Conservation (phyloP, 2,329 filamentous ascomycete genomes). For the Sporothrix variecibatus region DNA sequence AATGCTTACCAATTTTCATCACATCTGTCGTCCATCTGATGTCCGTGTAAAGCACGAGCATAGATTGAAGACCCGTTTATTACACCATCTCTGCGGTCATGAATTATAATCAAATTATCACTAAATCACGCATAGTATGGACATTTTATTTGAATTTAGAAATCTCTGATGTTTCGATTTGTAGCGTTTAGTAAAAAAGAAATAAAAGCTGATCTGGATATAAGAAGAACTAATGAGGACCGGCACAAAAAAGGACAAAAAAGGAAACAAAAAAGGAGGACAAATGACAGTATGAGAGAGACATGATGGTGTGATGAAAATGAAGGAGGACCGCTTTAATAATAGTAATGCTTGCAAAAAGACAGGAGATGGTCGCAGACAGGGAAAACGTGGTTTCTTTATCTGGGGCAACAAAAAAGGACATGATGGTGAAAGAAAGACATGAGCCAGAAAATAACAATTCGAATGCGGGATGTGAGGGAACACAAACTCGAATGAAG, state of each 20-base stretch:
- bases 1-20: background rate
- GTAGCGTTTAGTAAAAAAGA: background rate
- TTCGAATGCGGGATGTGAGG: background rate
- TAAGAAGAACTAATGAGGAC: slow-evolving; percentile 2
- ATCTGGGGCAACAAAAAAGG: background rate
- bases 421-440: background rate
- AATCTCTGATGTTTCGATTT: slow-evolving; percentile 18
- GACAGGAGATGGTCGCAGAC: background rate
- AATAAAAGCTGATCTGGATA: slow-evolving; percentile 18
- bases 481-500: background rate
- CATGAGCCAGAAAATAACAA: background rate
- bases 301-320: background rate
- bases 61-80: background rate
- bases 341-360: background rate
- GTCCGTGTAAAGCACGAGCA: background rate
- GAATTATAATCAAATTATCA: background rate
- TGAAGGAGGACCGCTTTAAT: background rate
- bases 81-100: background rate
- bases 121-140: background rate
- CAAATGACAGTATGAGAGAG: background rate
- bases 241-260: background rate
- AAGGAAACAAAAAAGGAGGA: background rate
- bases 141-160: background rate
- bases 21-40: background rate
- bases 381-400: background rate